Conservation (phyloP, 805 yeast species). For the Nakazawaea populi region DNA sequence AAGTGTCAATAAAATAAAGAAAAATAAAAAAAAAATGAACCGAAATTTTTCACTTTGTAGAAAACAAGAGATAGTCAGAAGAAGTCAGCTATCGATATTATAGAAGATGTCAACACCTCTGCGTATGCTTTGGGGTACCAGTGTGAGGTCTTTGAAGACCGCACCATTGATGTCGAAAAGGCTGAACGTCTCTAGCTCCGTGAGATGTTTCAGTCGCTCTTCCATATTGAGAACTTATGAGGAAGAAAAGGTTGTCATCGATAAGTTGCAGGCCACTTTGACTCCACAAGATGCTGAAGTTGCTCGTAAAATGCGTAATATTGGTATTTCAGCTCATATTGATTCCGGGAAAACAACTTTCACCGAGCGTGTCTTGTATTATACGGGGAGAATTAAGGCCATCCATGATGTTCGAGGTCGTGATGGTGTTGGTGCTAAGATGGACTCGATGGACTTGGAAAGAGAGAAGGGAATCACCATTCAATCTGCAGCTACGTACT, state of each 20-base stretch:
- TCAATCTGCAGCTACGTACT: conserved; percentile 97
- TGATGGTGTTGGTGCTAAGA: conserved; percentile 97
- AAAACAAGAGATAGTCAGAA: too few species aligned
- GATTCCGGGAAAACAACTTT: conserved; percentile 98
- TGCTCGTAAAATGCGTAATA: conserved; percentile 70
- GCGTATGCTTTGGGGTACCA: not conserved
- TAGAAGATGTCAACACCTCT: not conserved
- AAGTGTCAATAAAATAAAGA: conserved; percentile 2
- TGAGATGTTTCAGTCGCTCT: not conserved
- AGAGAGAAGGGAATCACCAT: conserved; percentile 98
- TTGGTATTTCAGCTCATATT: conserved; percentile 97
- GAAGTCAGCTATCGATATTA: not conserved
- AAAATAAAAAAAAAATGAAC: not conserved
- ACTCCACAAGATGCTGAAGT: conserved; percentile 46
- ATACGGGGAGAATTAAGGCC: conserved; percentile 95
- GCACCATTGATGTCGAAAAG: not conserved
- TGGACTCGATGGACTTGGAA: conserved; percentile 99
- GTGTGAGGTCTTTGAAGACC: not conserved
- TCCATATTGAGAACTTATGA: conserved; percentile 37
- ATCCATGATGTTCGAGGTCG: conserved; percentile 96
- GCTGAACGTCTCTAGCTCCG: not conserved
- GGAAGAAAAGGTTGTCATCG: conserved; percentile 67
- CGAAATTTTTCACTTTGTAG: conserved; percentile 1
- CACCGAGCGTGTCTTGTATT: conserved; percentile 93
- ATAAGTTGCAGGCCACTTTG: conserved; percentile 44